Base-by-base conservation (phyloP, 768 basidiomycete species). In the Trametes gibbosa region DNA sequence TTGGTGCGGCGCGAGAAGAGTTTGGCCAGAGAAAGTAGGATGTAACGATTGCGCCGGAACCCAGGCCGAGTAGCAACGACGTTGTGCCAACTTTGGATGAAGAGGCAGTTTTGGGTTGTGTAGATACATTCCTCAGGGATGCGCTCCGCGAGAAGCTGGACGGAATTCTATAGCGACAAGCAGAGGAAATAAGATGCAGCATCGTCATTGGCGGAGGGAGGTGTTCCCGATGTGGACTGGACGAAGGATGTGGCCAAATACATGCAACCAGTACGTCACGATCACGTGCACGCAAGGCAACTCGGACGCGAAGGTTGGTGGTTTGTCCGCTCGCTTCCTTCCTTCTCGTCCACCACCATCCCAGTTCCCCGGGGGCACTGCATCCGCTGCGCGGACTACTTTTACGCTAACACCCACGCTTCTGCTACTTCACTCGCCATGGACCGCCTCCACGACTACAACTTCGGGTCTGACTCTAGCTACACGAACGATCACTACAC, bases 21-120 rank as follows among this genome's bases (percentile, higher is more conserved):
- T 83, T 77, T 1, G 82, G 79, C 62, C 81, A 75, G 59, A 84
- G 75, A 55, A 85, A 75, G 65, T 83, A 89, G 19, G 76, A 68
- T 0, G 81, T 75, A 34, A 77, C 66, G 4, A 78, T 74, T 32
- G 73, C 69, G 0, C 77, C 76, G 32, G 79, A 70, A 12, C 76
- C 75, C 2, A 77, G 24, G 50, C 74, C 53, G n/a, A 76, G 59
- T 67, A 60, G 41, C 59, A 50, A 29, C 62, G 59, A 39, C 46
- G 54, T 48, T 7, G 25, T 17, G 14, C 58, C 58, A 21, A 25
- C 23, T 41, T 34, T 51, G 4, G 46, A 45, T 19, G 52, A 40
- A 5, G 34, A 17, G n/a, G 23, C 16, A 2, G 17, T 14, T 23
- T 24, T 16, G 9, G 17, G 12, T n/a, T 27, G 21, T 16, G 56